Conservation (phyloP, 306 rosid species). For the Quercus glauca region DNA sequence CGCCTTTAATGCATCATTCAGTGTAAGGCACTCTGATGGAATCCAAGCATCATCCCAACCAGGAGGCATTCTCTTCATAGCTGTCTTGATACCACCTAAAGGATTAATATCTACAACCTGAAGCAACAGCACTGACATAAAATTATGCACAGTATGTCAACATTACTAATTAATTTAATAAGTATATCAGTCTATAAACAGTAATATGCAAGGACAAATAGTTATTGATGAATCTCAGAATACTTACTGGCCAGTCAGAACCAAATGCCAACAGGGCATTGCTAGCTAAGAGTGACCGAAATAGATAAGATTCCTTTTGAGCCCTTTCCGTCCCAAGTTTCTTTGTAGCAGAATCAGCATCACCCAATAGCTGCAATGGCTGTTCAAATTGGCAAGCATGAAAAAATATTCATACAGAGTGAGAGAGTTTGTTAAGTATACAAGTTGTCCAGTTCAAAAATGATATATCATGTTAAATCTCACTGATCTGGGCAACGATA, state of each 20-base stretch:
- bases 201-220: constrained; percentile 6
- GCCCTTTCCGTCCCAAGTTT: constrained; percentile 88
- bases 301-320: constrained; percentile 64
- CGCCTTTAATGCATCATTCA: constrained; percentile 72
- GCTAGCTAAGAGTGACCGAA: constrained; percentile 52
- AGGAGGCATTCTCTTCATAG: constrained; percentile 61
- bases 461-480: not conserved
- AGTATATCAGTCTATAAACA: not conserved
- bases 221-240: not conserved
- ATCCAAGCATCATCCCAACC: constrained; percentile 66
- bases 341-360: constrained; percentile 49
- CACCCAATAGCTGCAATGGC: constrained; percentile 81
- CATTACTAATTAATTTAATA: not conserved
- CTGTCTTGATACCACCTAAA: constrained; percentile 61
- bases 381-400: constrained; percentile 31
- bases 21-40: constrained; percentile 63
- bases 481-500: not conserved
- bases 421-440: not conserved
- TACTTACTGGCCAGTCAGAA: constrained; percentile 89
- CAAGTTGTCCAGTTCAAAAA: not conserved
- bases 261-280: constrained; percentile 64
- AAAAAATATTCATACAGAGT: not conserved
- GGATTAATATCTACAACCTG: constrained; percentile 74
- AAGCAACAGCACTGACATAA: constrained; percentile 17
- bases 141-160: not conserved